These are phyloP conservation scores for Kalaharituber pfeilii DNA, from an alignment of 2,329 filamentous ascomycete species.

Conservation along the genomic window DNA sequence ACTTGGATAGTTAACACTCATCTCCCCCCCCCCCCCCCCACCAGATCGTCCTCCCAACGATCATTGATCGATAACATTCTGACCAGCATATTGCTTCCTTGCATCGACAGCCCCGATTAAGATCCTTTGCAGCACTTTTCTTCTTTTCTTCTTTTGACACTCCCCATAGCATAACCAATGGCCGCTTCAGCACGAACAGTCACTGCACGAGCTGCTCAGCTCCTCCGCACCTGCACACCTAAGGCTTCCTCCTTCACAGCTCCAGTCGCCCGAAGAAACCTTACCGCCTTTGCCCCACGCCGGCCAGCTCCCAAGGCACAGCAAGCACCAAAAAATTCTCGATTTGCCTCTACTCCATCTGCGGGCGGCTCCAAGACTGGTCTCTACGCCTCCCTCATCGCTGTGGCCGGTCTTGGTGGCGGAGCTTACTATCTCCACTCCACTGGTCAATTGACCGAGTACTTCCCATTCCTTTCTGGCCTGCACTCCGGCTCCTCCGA, in stretches of 20 bases:
- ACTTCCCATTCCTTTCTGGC: constrained; percentile 8
- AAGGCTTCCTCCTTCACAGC: constrained; percentile 8
- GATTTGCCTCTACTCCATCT: constrained; percentile 17
- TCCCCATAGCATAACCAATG: constrained; percentile 7
- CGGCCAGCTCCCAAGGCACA: constrained; percentile 5
- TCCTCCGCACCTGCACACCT: neutral
- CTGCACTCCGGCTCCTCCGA: constrained; percentile 4
- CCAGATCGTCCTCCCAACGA: too few relatives aligned
- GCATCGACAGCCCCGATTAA: too few relatives aligned
- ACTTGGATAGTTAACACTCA: too few relatives aligned
- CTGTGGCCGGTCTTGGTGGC: constrained; percentile 17
- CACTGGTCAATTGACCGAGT: constrained; percentile 16
- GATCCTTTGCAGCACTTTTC: neutral
- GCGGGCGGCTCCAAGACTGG: constrained; percentile 14
- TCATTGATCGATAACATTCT: too few relatives aligned
- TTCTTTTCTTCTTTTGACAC: neutral
- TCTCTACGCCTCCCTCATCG: constrained; percentile 16
- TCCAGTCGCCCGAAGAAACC: constrained; percentile 11
- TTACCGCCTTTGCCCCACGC: constrained; percentile 11
- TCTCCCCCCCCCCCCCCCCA: too few relatives aligned
- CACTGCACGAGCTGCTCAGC: constrained; percentile 8
- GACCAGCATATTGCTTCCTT: too few relatives aligned
- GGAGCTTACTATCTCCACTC: constrained; percentile 21
- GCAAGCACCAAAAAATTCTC: constrained; percentile 10
- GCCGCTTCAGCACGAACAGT: constrained; percentile 15